Percentiles rank a stretch among this genome's conserved stretches.
Evolutionary conservation across 1,139 yeast genomes (phyloP).

Genomic region (Saccharomycopsis phalli): DNA sequence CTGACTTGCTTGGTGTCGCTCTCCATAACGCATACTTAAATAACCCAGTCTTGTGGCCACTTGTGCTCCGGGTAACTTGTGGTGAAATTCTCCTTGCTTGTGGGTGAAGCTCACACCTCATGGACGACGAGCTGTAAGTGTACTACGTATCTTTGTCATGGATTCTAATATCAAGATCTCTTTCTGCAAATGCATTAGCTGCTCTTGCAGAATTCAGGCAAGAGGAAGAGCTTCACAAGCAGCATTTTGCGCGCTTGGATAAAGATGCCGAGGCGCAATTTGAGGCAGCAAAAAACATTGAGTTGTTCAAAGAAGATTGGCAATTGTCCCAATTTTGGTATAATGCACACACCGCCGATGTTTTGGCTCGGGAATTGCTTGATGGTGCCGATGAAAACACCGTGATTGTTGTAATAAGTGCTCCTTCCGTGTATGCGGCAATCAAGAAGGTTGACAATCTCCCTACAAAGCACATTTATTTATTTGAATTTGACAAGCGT

Average conservation of each 20-base stretch:
- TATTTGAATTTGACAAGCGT: slow-evolving; percentile 70
- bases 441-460: slow-evolving; percentile 35
- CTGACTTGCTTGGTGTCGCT: neutral
- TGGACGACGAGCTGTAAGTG: neutral
- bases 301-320: slow-evolving; percentile 83
- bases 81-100: too few relatives aligned
- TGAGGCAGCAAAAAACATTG: slow-evolving; percentile 39
- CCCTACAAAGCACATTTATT: slow-evolving; percentile 41
- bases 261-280: slow-evolving; percentile 46
- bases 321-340: slow-evolving; percentile 91
- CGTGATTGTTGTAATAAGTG: slow-evolving; percentile 68
- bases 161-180: too few relatives aligned
- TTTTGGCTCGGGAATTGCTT: slow-evolving; percentile 57
- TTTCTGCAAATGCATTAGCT: slow-evolving; percentile 67
- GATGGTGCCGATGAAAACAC: slow-evolving; percentile 70
- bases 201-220: slow-evolving; percentile 64
- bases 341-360: slow-evolving; percentile 59
- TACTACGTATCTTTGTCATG: too few relatives aligned
- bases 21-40: too few relatives aligned
- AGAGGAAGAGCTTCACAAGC: slow-evolving; percentile 55
- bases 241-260: slow-evolving; percentile 50
- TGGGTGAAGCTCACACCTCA: too few relatives aligned
- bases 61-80: too few relatives aligned
- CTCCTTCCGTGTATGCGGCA: slow-evolving; percentile 89
- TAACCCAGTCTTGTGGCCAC: too few relatives aligned